Evolutionary conservation across 179 eudicot genomes (phyloP), one percentile per base, ranked within the genome.

Genomic region (Heliamphora pulchella): DNA sequence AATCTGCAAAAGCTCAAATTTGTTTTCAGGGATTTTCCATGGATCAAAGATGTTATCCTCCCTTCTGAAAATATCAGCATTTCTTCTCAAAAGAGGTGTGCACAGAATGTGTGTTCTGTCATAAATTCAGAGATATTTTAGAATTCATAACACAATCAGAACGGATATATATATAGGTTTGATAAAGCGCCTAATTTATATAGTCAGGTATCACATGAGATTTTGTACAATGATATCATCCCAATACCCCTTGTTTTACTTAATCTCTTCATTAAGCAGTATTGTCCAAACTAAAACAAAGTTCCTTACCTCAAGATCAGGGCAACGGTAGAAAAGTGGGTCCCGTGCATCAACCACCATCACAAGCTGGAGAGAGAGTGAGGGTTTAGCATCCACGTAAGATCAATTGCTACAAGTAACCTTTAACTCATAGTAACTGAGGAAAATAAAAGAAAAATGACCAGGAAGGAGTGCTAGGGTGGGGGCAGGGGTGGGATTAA

Each of bases 341-440:
- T 95, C 91, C 83, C 98, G 89, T 75, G 98, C 97, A 89, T 95
- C 98, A 85, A 93, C 98, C 55, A 95, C 98, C 93, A 90, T 93
- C 72, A 95, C 98, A 86, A 95, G 87, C 98, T 95, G 94, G 70
- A 81, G 3, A 75, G n/a, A 81, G 3, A 83, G 44, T 14, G 39
- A 75, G 15, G 54, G 54, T 58, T 75, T 67, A 75, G 67, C 39
- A 58, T 59, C 59, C 44, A 58, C 48, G 18, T 58, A 75, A 59
- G 48, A 54, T 44, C 53, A 44, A 75, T 3, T 6, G 46, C 17
- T 31, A 31, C 31, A 31, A 31, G 4, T n/a, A 44, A 59, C 67
- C 15, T 67, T 39, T 11, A 66, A 39, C 46, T 66, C 14, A 66
- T 63, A 6, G 3, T 41, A 67, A 41, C 48, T n/a, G 17, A 67